Evolutionary conservation across 805 yeast species (phyloP), one percentile per base, ranked within the genome.

Genomic region (Torulaspora maleeae): DNA sequence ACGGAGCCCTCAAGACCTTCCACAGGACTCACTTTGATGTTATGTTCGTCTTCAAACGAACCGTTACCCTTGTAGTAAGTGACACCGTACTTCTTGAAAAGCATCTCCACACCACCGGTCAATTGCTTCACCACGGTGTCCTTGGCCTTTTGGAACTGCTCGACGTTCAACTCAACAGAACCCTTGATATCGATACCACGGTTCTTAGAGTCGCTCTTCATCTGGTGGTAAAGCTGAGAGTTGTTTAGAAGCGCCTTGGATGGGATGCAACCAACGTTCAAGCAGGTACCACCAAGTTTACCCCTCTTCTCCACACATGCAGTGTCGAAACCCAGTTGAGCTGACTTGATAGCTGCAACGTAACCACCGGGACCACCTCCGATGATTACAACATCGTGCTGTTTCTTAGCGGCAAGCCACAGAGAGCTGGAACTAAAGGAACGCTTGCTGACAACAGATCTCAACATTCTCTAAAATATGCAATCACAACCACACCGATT

Each of bases 311-410:
- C 99, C 55, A 93, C 75, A 78, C 99, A 93, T 28, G 97, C 99
- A 44, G 96, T 88, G 70, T 90, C 83, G 59, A 76, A 78, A 34
- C 97, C 97, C 50, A 90, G 76, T 75, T 93, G 99, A 41, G 99
- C 99, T 49, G 96, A 96, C 71, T 88, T 91, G 69, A 93, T 93
- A 62, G 99, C 99, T 45, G 97, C 98, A 59, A 93, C 93, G 69
- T 93, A 93, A 52, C 99, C 99, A 70, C 98, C 99, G 57, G 99
- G 99, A 48, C 99, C 99, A 60, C 97, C 98, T 58, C 99, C 99
- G 63, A 93, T 85, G 59, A 93, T 87, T 44, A 91, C 95, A 44
- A 93, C 79, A 63, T 93, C 98, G 66, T 87, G 93, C 63, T 83
- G 82, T 59, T 73, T 58, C 39, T 54, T 54, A 15, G 56, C 57